Percentiles rank a stretch among this genome's conserved stretches.
phyloP scores from a whole-genome alignment of 164 flowering plant genomes.

The Brasenia schreberi region DNA sequence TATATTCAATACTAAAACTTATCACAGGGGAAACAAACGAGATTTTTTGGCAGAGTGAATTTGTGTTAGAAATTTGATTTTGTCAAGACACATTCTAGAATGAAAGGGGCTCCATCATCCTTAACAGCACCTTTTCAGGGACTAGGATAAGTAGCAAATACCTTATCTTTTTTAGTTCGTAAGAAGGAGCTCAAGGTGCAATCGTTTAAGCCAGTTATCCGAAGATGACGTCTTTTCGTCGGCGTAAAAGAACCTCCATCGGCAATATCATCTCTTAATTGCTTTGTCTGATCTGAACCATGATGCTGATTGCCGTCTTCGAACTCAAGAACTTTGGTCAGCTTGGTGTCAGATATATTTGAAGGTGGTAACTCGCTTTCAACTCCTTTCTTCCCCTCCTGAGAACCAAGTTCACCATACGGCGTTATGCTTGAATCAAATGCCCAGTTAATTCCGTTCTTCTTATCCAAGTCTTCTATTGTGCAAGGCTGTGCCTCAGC shows the following conservation, averaged over 20 bases:
- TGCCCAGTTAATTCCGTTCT: constrained; percentile 80
- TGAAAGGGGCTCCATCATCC: no score
- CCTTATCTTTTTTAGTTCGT: not conserved
- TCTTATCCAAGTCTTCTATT: constrained; percentile 79
- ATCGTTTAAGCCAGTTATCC: not conserved
- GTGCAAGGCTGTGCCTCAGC: constrained; percentile 55
- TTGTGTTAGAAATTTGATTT: no score
- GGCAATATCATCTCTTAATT: not conserved
- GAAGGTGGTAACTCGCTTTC: not conserved
- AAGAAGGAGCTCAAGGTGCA: not conserved
- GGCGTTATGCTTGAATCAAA: constrained; percentile 16
- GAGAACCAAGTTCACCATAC: constrained; percentile 12
- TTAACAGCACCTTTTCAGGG: no score
- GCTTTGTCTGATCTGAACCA: not conserved
- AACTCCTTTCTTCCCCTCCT: constrained; percentile 14
- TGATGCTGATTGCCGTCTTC: not conserved
- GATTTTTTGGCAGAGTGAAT: no score
- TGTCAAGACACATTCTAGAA: no score
- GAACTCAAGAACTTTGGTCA: not conserved
- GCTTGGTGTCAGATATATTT: not conserved
- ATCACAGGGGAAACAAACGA: no score
- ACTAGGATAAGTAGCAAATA: no score
- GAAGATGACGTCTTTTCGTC: not conserved
- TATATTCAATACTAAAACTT: no score
- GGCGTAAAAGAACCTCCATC: not conserved